Percentiles rank a stretch among this genome's conserved stretches.
Conservation (phyloP, 176 grass and related monocot species). For the Eragrostis curvula region DNA sequence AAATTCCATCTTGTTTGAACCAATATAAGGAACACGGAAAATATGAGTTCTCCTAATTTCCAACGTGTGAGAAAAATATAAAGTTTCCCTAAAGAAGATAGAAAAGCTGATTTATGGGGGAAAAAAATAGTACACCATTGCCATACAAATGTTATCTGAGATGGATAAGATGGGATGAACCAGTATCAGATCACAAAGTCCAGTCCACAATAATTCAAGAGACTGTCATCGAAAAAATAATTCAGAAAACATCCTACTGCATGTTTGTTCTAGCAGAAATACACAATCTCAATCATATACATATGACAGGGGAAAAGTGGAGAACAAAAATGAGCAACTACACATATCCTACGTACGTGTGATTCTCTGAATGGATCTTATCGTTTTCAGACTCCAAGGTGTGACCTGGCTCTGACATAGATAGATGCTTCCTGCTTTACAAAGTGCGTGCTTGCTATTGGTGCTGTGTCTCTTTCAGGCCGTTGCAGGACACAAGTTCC, state of each 20-base stretch:
- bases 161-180: constrained; percentile 31
- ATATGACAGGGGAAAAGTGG: background rate
- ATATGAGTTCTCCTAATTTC: background rate
- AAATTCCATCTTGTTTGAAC: background rate
- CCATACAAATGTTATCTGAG: constrained; percentile 13
- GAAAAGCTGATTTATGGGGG: background rate
- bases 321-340: constrained; percentile 2
- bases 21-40: constrained; percentile 6
- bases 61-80: background rate
- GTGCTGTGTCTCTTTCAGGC: constrained; percentile 32
- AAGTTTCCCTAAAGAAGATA: no score
- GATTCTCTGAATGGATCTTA: constrained; percentile 9
- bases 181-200: constrained; percentile 2
- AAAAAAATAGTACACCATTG: background rate
- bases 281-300: background rate
- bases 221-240: background rate
- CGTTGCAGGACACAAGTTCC: constrained; percentile 37
- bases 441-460: background rate
- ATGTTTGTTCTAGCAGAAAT: background rate
- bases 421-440: constrained; percentile 19
- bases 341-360: constrained; percentile 15
- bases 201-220: constrained; percentile 29
- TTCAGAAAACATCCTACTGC: background rate
- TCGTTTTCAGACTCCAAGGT: constrained; percentile 35
- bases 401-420: constrained; percentile 28